Percentiles rank a stretch among this genome's conserved stretches.
Conservation (phyloP, 2,329 filamentous ascomycete genomes). For the Penicillium nordicum region DNA sequence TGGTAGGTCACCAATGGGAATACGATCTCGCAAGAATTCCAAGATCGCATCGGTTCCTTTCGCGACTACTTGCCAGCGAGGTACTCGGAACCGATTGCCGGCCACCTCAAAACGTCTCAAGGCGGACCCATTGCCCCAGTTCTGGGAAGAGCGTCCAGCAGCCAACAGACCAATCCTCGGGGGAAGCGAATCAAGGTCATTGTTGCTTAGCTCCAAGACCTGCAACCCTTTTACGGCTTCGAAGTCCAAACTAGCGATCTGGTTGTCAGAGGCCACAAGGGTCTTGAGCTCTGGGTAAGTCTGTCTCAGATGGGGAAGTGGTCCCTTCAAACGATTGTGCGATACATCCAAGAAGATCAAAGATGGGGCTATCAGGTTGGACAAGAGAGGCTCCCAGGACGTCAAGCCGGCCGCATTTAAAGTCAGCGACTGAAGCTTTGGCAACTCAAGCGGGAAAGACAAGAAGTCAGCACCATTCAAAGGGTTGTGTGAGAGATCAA, state of each 20-base stretch:
- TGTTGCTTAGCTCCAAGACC: slow-evolving; percentile 76
- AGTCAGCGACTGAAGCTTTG: slow-evolving; percentile 72
- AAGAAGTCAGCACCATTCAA: slow-evolving; percentile 65
- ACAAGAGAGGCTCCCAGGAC: slow-evolving; percentile 63
- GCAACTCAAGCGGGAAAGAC: slow-evolving; percentile 63
- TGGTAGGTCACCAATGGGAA: slow-evolving; percentile 53
- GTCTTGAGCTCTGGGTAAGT: slow-evolving; percentile 68
- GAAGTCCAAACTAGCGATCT: slow-evolving; percentile 67
- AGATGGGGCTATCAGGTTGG: slow-evolving; percentile 66
- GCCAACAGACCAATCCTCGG: slow-evolving; percentile 75
- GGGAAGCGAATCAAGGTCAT: slow-evolving; percentile 78
- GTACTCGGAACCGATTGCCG: slow-evolving; percentile 85
- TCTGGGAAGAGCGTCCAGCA: slow-evolving; percentile 45
- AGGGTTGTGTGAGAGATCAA: slow-evolving; percentile 75
- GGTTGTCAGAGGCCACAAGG: slow-evolving; percentile 75
- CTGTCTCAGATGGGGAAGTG: slow-evolving; percentile 63
- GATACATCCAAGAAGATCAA: slow-evolving; percentile 77
- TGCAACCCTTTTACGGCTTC: slow-evolving; percentile 71
- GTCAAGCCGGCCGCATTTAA: slow-evolving; percentile 71
- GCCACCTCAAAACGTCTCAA: slow-evolving; percentile 70
- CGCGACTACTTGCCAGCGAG: slow-evolving; percentile 76
- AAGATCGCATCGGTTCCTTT: slow-evolving; percentile 83
- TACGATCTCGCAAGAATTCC: slow-evolving; percentile 73
- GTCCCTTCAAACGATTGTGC: slow-evolving; percentile 69
- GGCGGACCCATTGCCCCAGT: slow-evolving; percentile 45